Conservation (phyloP, 106 monocot species). For the Allium cepa region DNA sequence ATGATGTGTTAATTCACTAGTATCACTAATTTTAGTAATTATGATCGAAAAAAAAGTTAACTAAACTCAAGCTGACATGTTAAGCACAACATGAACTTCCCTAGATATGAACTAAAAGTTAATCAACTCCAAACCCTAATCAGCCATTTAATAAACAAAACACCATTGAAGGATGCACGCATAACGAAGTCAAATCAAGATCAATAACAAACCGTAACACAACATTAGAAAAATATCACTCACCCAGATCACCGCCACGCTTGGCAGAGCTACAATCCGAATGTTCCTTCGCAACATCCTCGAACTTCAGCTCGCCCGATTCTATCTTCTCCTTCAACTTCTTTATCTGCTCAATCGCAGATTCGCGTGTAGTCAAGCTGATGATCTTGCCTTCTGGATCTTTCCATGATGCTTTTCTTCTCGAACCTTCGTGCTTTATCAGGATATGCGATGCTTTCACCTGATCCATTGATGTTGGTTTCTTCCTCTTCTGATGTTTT, state of each 20-base stretch:
- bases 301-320: constrained; percentile 50
- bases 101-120: too few species aligned
- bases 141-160: too few species aligned
- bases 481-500: neutral
- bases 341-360: constrained; percentile 40
- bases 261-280: constrained; percentile 93
- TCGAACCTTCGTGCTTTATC: constrained; percentile 89
- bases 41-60: too few species aligned
- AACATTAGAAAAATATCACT: neutral
- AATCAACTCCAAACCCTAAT: too few species aligned
- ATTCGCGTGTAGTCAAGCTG: constrained; percentile 43
- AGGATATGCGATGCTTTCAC: constrained; percentile 81
- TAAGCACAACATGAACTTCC: too few species aligned
- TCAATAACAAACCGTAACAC: neutral
- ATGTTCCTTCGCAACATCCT: constrained; percentile 44
- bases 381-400: constrained; percentile 80
- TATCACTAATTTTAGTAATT: too few species aligned
- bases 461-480: constrained; percentile 32
- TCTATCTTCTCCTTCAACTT: constrained; percentile 44
- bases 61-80: too few species aligned
- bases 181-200: neutral
- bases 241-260: constrained; percentile 96
- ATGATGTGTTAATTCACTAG: too few species aligned
- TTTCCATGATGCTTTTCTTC: constrained; percentile 88
- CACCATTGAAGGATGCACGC: too few species aligned